Evolutionary conservation across 805 yeast genomes (phyloP), one percentile per base, ranked within the genome.

Genomic region (Candida silvatica): DNA sequence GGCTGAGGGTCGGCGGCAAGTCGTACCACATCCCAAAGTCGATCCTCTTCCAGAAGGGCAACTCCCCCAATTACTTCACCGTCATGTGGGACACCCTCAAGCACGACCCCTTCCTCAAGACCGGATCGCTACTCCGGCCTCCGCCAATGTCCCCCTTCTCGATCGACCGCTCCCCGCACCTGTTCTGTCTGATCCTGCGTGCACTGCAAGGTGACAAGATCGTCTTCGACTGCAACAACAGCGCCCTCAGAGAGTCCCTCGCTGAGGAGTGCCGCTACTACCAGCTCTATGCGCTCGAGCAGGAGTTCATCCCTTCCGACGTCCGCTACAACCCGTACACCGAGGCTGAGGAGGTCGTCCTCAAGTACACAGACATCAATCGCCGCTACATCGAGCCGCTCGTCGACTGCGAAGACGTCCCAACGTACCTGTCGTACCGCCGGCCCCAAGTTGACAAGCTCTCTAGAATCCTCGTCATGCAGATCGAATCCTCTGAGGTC

Each of bases 201-300:
- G 49, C 74, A 2, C 54, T 85, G 18, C 66, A 69, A 40, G 88
- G 88, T 0, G 69, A 73, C 25, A 50, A 59, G 3, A 45, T 72
- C 15, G 58, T 62, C 2, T 63, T 82, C 15, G 48, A 50, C 30
- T 62, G 67, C 37, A 80, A 76, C 27, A 16, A 15, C 53, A 56
- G 1, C 82, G 78, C 49, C 64, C 95, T 28, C 52, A n/a, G 58
- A 7, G 54, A n/a, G n/a, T n/a, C 71, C 12, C 60, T 87, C 38
- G 54, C 80, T 6, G 64, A 64, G 35, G 97, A 87, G 50, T 82
- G 94, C 43, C 66, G 71, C 30, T 87, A 81, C 57, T 87, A 84
- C 54, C 64, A 90, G 31, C 80, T 87, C 45, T 59, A 73, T 31
- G 86, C 77, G 25, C 61, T 87, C 26, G 94, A 82, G 51, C 94